Conservation (phyloP, 176 grass and related monocot genomes). For the Carex pumila region DNA sequence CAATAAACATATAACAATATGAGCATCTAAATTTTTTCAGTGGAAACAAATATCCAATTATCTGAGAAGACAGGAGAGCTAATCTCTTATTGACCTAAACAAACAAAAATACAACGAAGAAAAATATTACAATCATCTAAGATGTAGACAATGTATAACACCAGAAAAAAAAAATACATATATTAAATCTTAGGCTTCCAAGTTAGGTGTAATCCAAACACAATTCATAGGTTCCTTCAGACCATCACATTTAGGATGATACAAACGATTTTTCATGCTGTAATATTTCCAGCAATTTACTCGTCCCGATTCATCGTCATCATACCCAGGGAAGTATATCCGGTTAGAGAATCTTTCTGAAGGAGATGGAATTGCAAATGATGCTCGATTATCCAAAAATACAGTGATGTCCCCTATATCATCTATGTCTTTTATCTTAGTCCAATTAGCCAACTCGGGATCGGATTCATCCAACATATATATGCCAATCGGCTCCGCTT, state of each 20-base stretch:
- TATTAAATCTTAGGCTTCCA: background rate
- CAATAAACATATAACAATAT: no score
- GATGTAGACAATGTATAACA: background rate
- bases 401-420: background rate
- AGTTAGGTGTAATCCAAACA: slow-evolving; percentile 1
- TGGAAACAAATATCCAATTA: background rate
- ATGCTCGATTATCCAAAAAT: background rate
- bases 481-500: background rate
- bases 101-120: background rate
- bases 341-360: background rate
- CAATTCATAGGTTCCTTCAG: background rate
- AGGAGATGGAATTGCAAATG: background rate
- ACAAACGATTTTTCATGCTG: background rate
- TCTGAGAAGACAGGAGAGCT: background rate
- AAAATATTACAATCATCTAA: background rate
- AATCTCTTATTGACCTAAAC: background rate
- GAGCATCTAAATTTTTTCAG: background rate
- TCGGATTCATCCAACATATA: background rate
- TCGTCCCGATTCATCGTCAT: background rate
- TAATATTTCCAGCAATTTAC: background rate
- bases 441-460: background rate
- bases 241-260: background rate
- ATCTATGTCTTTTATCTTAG: background rate
- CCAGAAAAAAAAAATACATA: no score
- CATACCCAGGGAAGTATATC: background rate